A percentile compares a stretch with the other conserved stretches of the same genome.
These are phyloP conservation scores for Naganishia cerealis DNA, from an alignment of 1,284 basidiomycete species.

Conservation along the genomic window DNA sequence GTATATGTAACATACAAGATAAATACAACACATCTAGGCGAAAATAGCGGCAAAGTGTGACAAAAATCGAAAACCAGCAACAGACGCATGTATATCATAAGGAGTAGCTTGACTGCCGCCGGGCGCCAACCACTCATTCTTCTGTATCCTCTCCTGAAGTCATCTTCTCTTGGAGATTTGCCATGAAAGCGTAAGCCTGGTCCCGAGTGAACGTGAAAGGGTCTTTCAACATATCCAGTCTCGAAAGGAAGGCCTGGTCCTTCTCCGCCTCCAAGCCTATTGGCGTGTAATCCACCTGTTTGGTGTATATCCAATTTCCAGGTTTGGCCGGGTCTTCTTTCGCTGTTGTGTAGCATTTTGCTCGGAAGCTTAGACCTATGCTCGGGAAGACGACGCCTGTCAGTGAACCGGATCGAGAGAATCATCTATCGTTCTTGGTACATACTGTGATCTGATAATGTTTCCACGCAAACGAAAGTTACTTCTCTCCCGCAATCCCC, in stretches of 20 bases:
- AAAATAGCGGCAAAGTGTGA: too few relatives aligned
- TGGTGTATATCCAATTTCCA: slow-evolving; percentile 37
- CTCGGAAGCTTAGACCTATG: slow-evolving; percentile 50
- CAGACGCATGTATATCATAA: too few relatives aligned
- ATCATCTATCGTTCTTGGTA: background rate
- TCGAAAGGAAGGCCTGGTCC: slow-evolving; percentile 40
- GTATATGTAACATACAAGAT: background rate
- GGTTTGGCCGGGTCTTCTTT: slow-evolving; percentile 37
- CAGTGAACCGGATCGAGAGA: background rate
- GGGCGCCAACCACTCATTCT: background rate
- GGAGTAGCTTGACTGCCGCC: too few relatives aligned
- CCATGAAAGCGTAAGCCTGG: slow-evolving; percentile 38
- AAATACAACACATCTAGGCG: background rate
- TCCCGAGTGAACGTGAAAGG: slow-evolving; percentile 40
- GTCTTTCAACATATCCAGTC: slow-evolving; percentile 41
- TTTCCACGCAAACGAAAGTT: slow-evolving; percentile 49
- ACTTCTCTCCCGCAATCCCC: slow-evolving; percentile 42
- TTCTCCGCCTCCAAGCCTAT: slow-evolving; percentile 41
- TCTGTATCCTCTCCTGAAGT: slow-evolving; percentile 25
- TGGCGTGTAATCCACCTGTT: slow-evolving; percentile 41
- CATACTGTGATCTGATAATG: slow-evolving; percentile 46
- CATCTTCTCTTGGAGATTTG: slow-evolving; percentile 38
- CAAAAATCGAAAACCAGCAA: too few relatives aligned
- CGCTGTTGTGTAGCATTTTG: slow-evolving; percentile 43
- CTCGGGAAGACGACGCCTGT: background rate